Conservation (phyloP, 768 basidiomycete species). For the Terana coerulea region DNA sequence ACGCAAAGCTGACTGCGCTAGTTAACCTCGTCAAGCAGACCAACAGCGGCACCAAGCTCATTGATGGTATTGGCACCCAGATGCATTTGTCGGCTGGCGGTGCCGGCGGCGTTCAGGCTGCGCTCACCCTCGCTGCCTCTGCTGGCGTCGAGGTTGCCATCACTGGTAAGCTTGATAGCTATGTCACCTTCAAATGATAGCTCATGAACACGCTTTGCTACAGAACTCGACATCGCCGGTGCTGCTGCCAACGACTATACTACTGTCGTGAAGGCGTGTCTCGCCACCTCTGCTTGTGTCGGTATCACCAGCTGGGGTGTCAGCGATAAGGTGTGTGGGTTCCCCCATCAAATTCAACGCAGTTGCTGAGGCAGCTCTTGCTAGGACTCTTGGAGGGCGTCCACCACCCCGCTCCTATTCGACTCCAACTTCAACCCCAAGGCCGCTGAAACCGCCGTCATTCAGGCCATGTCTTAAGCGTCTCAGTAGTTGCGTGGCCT, state of each 20-base stretch:
- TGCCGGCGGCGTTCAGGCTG: constrained; percentile 37
- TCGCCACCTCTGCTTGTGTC: constrained; percentile 37
- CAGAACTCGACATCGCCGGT: constrained; percentile 24
- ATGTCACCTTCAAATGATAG: background rate
- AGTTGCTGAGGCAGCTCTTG: background rate
- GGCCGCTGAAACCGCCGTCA: constrained; percentile 31
- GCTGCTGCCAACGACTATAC: constrained; percentile 40
- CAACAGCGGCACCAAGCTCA: constrained; percentile 36
- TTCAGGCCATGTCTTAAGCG: constrained; percentile 24
- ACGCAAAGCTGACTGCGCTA: constrained; percentile 37
- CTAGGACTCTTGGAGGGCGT: constrained; percentile 45
- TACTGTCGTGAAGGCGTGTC: constrained; percentile 42
- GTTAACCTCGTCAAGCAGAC: constrained; percentile 39
- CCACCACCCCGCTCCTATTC: constrained; percentile 41
- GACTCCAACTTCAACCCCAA: constrained; percentile 45
- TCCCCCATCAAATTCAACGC: background rate
- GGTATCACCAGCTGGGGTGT: constrained; percentile 51
- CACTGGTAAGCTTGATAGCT: constrained; percentile 32
- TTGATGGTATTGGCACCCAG: constrained; percentile 50
- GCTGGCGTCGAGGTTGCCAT: constrained; percentile 44
- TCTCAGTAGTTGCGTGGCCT: too few relatives aligned
- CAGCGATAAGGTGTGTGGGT: constrained; percentile 35
- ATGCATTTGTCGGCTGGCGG: constrained; percentile 40
- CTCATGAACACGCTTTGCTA: background rate
- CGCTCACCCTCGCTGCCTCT: constrained; percentile 41